These are phyloP conservation scores for Amanita rimosa DNA, from an alignment of 768 basidiomycete species.

Conservation along the genomic window DNA sequence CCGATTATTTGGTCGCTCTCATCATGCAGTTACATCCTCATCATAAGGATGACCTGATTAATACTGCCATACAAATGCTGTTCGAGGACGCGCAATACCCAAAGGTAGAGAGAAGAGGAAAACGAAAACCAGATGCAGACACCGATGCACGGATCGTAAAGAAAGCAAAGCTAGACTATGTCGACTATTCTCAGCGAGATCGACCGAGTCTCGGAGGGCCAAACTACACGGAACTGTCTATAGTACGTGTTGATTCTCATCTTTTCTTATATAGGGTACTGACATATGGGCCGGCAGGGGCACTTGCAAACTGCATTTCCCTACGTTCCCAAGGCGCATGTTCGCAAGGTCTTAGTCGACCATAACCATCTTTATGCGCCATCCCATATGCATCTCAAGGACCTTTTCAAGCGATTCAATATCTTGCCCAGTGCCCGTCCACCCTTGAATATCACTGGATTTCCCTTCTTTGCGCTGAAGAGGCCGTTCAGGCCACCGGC, in stretches of 20 bases:
- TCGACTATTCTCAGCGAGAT: slow-evolving; percentile 20
- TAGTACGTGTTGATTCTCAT: slow-evolving; percentile 26
- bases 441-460: slow-evolving; percentile 27
- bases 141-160: slow-evolving; percentile 16
- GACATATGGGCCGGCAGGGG: slow-evolving; percentile 20
- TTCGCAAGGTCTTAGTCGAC: slow-evolving; percentile 29
- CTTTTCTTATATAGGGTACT: slow-evolving; percentile 1
- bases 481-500: slow-evolving; percentile 28
- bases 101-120: slow-evolving; percentile 26
- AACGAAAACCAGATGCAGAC: slow-evolving; percentile 23
- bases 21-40: slow-evolving; percentile 30
- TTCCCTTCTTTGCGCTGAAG: slow-evolving; percentile 15
- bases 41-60: slow-evolving; percentile 28
- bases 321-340: slow-evolving; percentile 39
- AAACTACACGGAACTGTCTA: slow-evolving; percentile 36
- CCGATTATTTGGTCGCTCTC: slow-evolving; percentile 38
- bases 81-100: slow-evolving; percentile 58
- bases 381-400: slow-evolving; percentile 38
- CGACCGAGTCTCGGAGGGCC: slow-evolving; percentile 30
- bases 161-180: slow-evolving; percentile 45
- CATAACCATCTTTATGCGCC: slow-evolving; percentile 52
- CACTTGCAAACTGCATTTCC: slow-evolving; percentile 50
- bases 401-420: slow-evolving; percentile 20
- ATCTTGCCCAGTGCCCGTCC: slow-evolving; percentile 10
- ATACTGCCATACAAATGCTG: slow-evolving; percentile 45